These are phyloP conservation scores for Solanum rostratum DNA, from an alignment of 257 asterid genomes.

Conservation along the genomic window DNA sequence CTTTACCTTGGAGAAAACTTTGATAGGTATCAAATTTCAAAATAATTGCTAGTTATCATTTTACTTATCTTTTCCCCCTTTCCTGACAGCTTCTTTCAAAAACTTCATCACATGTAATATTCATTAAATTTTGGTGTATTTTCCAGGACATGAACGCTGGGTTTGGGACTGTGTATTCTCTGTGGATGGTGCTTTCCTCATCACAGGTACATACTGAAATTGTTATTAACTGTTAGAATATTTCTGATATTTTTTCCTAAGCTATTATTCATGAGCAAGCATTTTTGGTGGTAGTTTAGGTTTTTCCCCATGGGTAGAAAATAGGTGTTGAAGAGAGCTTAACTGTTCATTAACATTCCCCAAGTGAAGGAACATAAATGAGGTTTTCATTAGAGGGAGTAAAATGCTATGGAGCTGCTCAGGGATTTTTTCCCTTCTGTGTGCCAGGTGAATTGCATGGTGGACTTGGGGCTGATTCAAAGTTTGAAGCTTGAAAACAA, in stretches of 20 bases:
- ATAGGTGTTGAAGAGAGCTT: neutral
- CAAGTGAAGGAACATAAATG: neutral
- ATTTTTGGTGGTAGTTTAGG: neutral
- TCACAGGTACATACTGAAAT: constrained; percentile 48
- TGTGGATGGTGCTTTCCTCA: constrained; percentile 85
- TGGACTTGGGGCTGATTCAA: neutral
- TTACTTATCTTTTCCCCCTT: neutral
- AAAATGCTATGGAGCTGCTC: neutral
- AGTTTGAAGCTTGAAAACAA: neutral
- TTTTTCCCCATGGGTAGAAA: neutral
- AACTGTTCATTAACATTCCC: neutral
- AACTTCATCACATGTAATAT: neutral
- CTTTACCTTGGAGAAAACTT: constrained; percentile 78
- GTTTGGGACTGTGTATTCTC: constrained; percentile 99
- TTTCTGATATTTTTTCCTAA: neutral
- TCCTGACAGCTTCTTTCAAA: neutral
- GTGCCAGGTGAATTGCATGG: neutral
- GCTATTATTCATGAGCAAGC: neutral
- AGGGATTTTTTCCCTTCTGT: neutral
- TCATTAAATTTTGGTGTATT: neutral
- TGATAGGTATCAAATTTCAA: constrained; percentile 33
- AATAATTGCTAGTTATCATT: neutral
- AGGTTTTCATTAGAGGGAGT: neutral
- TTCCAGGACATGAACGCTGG: constrained; percentile 93
- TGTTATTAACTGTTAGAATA: neutral